Evolutionary conservation across 2,329 filamentous ascomycete species (phyloP).

Genomic region (Fulvia fulva): DNA sequence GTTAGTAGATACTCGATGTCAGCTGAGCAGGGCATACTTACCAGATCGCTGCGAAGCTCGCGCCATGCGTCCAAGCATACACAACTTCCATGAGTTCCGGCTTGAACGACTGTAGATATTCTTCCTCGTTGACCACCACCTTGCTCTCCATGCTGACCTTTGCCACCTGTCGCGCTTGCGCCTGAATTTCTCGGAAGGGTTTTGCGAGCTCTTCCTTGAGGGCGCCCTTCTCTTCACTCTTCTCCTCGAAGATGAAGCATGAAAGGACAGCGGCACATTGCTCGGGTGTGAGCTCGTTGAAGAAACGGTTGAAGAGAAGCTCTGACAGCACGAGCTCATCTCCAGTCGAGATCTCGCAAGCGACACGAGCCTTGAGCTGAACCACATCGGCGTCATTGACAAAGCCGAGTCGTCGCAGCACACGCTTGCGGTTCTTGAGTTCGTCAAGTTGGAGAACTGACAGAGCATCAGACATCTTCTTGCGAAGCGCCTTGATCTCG

Average conservation of each 20-base stretch:
- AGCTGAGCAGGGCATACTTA: conserved; percentile 46
- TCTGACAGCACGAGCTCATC: conserved; percentile 93
- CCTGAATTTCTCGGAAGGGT: conserved; percentile 79
- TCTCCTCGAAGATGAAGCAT: conserved; percentile 97
- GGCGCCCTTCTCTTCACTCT: conserved; percentile 67
- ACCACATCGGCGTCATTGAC: conserved; percentile 95
- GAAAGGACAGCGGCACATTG: conserved; percentile 81
- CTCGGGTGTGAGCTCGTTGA: conserved; percentile 90
- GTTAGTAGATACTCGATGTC: neutral
- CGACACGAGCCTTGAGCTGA: conserved; percentile 92
- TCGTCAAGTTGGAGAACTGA: conserved; percentile 92
- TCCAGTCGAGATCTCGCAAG: conserved; percentile 95
- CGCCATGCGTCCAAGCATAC: conserved; percentile 83
- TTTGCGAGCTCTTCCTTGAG: conserved; percentile 82
- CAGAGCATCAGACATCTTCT: conserved; percentile 77
- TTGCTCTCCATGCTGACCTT: conserved; percentile 96
- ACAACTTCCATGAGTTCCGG: conserved; percentile 97
- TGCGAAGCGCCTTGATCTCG: conserved; percentile 84
- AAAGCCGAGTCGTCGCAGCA: conserved; percentile 88
- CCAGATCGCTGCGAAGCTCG: conserved; percentile 91
- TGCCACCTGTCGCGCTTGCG: conserved; percentile 80
- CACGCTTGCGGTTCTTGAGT: conserved; percentile 91
- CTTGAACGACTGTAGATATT: conserved; percentile 86
- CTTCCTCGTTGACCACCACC: conserved; percentile 87
- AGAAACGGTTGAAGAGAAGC: conserved; percentile 93